Evolutionary conservation across 2,329 filamentous ascomycete genomes (phyloP), one percentile per base, ranked within the genome.

Genomic region (Amphichorda felina): DNA sequence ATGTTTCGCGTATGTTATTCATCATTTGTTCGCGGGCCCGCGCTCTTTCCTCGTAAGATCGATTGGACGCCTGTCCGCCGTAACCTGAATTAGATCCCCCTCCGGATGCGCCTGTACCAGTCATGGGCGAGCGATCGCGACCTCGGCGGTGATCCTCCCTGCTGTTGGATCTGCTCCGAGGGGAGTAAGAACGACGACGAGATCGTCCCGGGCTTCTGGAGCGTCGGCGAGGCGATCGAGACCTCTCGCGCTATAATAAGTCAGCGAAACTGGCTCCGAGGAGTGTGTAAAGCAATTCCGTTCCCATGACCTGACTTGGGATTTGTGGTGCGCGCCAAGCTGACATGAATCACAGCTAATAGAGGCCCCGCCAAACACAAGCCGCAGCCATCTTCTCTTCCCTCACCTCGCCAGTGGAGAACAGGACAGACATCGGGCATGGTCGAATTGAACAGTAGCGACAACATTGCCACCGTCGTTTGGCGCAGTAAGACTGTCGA

Each of bases 21-120:
- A 96, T 93, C 86, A 94, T 95, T 59, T 87, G 81, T 63, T 94
- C 87, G 63, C 91, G 88, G 51, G 82, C 82, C 43, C 72, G 78
- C 43, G 75, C 68, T 51, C 87, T 79, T 53, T 94, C 87, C 60
- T 96, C 89, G 63, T 78, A 84, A 39, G 77, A 79, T 62, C 88
- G 79, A 60, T 80, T 76, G 50, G 75, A 72, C 51, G 49, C 43
- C 42, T 59, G 57, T 45, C 72, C 73, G 57, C 72, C 75, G 62
- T 75, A 82, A 50, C 68, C 70, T 53, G 70, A 64, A 56, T 73
- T 75, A 61, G 79, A 71, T 68, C 79, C 82, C 71, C 79, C 82
- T 56, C 75, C 66, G 42, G 70, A 58, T 55, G 77, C 68, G 56
- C 75, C 79, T 62, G 79, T 70, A 56, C 70, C 79, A 67, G 79